These are phyloP conservation scores for Trametes pubescens DNA, from an alignment of 1,284 basidiomycete species.

Conservation along the genomic window DNA sequence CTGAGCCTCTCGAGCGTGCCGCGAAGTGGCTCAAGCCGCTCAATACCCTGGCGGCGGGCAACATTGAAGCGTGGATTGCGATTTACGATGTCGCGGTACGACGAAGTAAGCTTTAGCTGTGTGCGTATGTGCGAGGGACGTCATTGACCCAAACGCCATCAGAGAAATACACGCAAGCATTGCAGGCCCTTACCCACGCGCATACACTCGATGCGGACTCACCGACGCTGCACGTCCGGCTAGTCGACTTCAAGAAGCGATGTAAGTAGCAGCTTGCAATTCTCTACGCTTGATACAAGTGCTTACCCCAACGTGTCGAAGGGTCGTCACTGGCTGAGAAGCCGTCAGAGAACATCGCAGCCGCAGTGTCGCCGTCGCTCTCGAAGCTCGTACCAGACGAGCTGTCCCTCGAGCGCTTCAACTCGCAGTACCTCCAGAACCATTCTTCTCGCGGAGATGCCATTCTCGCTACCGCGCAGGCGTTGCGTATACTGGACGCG, in stretches of 20 bases:
- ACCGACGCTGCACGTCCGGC: constrained; percentile 76
- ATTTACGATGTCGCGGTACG: constrained; percentile 86
- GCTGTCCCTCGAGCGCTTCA: constrained; percentile 69
- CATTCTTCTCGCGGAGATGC: constrained; percentile 59
- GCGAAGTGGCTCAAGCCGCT: constrained; percentile 79
- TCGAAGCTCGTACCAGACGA: constrained; percentile 63
- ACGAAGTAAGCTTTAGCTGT: constrained; percentile 60
- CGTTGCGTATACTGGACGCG: constrained; percentile 53
- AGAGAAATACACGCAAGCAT: constrained; percentile 87
- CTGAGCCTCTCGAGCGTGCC: constrained; percentile 82
- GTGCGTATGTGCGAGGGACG: not conserved
- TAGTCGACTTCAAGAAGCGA: constrained; percentile 69
- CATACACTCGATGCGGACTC: constrained; percentile 62
- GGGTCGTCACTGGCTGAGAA: constrained; percentile 51
- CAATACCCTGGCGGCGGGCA: constrained; percentile 56
- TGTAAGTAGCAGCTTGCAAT: constrained; percentile 47
- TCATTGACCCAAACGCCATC: constrained; percentile 7
- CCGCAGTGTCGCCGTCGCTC: constrained; percentile 56
- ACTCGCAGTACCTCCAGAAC: constrained; percentile 78
- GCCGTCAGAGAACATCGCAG: constrained; percentile 53
- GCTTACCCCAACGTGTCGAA: constrained; percentile 33
- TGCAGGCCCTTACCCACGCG: constrained; percentile 73
- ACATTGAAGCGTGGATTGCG: constrained; percentile 78
- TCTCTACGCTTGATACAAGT: not conserved
- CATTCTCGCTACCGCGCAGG: constrained; percentile 70